These are phyloP conservation scores for Canna indica DNA, from an alignment of 176 grass and related monocot genomes.

Conservation along the genomic window DNA sequence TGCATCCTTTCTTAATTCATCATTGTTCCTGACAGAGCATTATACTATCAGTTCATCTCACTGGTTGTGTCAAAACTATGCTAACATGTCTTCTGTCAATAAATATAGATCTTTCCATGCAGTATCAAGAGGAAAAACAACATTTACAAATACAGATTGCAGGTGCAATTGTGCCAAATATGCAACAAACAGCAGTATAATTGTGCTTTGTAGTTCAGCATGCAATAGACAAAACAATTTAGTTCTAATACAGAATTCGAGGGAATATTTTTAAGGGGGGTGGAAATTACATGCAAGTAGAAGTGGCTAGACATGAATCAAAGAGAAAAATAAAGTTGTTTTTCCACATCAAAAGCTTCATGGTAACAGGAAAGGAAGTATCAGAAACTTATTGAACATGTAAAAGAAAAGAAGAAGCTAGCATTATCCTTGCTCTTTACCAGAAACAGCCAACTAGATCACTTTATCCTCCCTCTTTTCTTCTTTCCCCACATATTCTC, in stretches of 20 bases:
- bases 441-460: too few relatives aligned
- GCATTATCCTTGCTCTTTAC: too few relatives aligned
- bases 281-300: not conserved
- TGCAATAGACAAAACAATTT: not conserved
- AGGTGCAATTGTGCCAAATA: not conserved
- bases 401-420: too few relatives aligned
- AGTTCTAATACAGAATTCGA: not conserved
- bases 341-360: not conserved
- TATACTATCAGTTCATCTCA: not conserved
- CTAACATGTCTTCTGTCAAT: too few relatives aligned
- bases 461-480: too few relatives aligned
- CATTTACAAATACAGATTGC: not conserved
- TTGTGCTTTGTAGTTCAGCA: not conserved
- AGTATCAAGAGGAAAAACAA: not conserved
- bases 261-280: not conserved
- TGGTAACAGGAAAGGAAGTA: too few relatives aligned
- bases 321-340: not conserved
- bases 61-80: not conserved
- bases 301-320: not conserved
- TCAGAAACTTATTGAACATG: too few relatives aligned
- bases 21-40: constrained; percentile 56
- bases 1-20: constrained; percentile 87
- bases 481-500: too few relatives aligned
- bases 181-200: not conserved
- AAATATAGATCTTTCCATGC: not conserved